Conservation (phyloP, 2,329 filamentous ascomycete species). For the Aspergillus texensis region DNA sequence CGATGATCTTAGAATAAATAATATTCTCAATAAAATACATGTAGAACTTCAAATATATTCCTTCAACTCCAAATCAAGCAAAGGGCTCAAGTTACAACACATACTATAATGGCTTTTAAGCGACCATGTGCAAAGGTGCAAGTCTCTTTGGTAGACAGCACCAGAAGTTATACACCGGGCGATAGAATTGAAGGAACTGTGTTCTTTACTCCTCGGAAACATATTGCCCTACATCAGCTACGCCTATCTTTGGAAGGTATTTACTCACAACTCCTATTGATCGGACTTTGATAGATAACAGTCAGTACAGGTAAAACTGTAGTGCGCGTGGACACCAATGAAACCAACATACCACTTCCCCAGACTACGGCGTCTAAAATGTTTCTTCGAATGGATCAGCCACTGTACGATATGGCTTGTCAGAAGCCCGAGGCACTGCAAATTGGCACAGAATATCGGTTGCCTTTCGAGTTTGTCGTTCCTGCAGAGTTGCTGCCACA, state of each 20-base stretch:
- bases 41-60: neutral
- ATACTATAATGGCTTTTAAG: neutral
- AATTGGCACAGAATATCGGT: neutral
- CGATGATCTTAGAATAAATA: neutral
- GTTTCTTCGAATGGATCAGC: constrained; percentile 20
- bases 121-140: neutral
- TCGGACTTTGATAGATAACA: neutral
- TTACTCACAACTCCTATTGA: too few relatives aligned
- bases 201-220: constrained; percentile 9
- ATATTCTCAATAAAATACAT: neutral
- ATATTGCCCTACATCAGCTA: neutral
- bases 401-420: neutral
- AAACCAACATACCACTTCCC: constrained; percentile 18
- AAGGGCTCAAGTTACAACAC: neutral
- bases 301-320: constrained; percentile 12
- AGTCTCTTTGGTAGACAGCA: neutral
- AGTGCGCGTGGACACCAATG: constrained; percentile 17
- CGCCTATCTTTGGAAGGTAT: constrained; percentile 13
- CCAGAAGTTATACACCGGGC: constrained; percentile 11
- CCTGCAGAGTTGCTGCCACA: constrained; percentile 18
- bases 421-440: neutral
- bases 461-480: constrained; percentile 22
- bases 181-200: constrained; percentile 17
- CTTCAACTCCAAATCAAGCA: neutral
- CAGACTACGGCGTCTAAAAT: constrained; percentile 4